A percentile compares a stretch with the other conserved stretches of the same genome.
Conservation (phyloP, 768 basidiomycete genomes). For the Phanerochaete carnosa region DNA sequence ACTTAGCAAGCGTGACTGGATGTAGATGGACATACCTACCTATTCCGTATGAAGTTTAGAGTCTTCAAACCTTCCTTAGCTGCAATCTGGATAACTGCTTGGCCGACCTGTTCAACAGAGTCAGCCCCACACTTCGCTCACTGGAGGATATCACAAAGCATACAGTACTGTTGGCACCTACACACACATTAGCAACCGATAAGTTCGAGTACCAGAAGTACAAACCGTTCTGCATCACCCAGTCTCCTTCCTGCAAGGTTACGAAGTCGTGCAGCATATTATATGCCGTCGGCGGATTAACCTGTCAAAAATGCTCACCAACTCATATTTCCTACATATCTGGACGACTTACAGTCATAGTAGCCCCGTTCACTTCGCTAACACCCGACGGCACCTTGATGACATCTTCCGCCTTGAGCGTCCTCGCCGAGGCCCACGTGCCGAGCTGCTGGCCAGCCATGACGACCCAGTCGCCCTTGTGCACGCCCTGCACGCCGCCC, state of each 20-base stretch:
- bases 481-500: slow-evolving; percentile 43
- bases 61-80: slow-evolving; percentile 66
- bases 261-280: slow-evolving; percentile 78
- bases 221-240: slow-evolving; percentile 83
- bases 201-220: not conserved
- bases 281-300: slow-evolving; percentile 83
- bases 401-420: slow-evolving; percentile 53
- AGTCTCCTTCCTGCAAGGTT: slow-evolving; percentile 62
- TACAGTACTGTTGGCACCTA: slow-evolving; percentile 66
- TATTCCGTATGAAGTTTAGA: slow-evolving; percentile 75
- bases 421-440: slow-evolving; percentile 65
- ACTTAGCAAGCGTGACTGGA: not conserved
- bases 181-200: not conserved
- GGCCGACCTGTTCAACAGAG: slow-evolving; percentile 58
- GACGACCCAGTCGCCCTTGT: slow-evolving; percentile 69
- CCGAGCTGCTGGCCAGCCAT: slow-evolving; percentile 68
- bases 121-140: no score
- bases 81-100: slow-evolving; percentile 87
- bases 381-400: slow-evolving; percentile 55
- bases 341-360: slow-evolving; percentile 53
- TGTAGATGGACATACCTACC: slow-evolving; percentile 37
- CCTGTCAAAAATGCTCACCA: slow-evolving; percentile 25
- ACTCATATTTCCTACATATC: not conserved
- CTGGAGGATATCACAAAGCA: slow-evolving; percentile 21
- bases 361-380: slow-evolving; percentile 67